Base-by-base conservation (phyloP, 1,284 basidiomycete genomes). In the Pisolithus thermaeus region DNA sequence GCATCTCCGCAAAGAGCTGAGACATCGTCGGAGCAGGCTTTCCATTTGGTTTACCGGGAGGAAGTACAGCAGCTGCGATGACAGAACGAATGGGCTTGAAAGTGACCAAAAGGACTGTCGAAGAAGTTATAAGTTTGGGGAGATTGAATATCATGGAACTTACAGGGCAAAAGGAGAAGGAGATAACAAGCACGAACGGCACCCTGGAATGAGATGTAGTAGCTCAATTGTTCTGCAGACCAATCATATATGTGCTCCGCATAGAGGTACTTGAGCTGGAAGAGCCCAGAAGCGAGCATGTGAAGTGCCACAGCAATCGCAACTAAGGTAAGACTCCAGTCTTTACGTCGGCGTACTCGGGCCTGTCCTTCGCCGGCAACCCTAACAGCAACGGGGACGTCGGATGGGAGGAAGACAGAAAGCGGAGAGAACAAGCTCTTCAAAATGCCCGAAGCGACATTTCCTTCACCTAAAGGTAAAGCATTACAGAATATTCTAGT, bases 201-300 rank as follows among this genome's bases (percentile, higher is more conserved):
- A 23, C 78, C 77, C 58, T 80, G 69, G 49, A 76, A 65, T 0
- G 79, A 79, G 57, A 87, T 76, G 59, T 80, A 87, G 55, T 84
- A 83, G 39, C 84, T 83, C 41, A 86, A 66, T 73, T 83, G 50
- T 52, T 78, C 74, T 7, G 80, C 74, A 14, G 71, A 71, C 84
- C 84, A 87, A 3, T 71, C 73, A 55, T 77, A 81, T 25, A 77
- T 55, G 63, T 77, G 76, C 45, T 71, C 73, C 6, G 79, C 80
- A 54, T 81, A 87, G 39, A 84, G 73, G 53, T 79, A 78, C 62
- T 86, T 87, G 60, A 83, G 63, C 56, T 77, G 73, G 63, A 79
- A 73, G 3, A 84, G 58, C 7, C 82, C 84, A 73, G 73, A 69
- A 16, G 79, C 70, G 42, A 80, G 66, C 42, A 73, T 64, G 57